Evolutionary conservation across 352 stramenopile genomes (phyloP), one percentile per base, ranked within the genome.

Genomic region (Phytophthora sansomeana): DNA sequence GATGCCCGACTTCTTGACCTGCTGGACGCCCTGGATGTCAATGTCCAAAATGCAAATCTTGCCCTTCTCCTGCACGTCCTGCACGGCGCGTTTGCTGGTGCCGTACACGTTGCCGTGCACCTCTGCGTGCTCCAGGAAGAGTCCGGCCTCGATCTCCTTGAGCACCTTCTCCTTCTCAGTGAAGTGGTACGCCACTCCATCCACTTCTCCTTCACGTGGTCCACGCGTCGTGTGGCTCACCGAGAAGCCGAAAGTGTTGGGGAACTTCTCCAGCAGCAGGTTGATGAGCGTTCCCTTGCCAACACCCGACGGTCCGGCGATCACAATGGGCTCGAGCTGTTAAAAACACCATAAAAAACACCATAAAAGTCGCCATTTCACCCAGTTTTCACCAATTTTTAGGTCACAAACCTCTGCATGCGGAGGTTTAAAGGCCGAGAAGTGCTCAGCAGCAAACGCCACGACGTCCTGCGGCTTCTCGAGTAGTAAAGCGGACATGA

Each of bases 41-140:
- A 99, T 99, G 80, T 99, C 98, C 33, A 99, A 67, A 54, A 99
- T 97, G 78, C 97, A 99, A 62, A 99, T 97, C 81, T 99, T 98
- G 44, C 92, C 88, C 67, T 96, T 73, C 30, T 91, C 80, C 68
- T 96, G 87, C 36, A 99, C 97, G 59, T 88, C 83, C 75, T 96
- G 72, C 24, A 99, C 96, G 17, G 94, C 84, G 41, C 78, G 79
- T 61, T 98, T 95, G 75, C 91, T 98, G 50, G 97, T 99, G 69
- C 97, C 97, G 74, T 99, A 99, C 60, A 98, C 93, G 73, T 99
- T 99, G 58, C 93, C 96, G 76, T 99, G 97, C 30, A 99, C 98
- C 58, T 98, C 68, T 4, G 97, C 98, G 72, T 98, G 94, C 73
- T 99, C 98, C 39, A 99, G 72, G 79, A 99, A 99, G 65, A 97